A percentile compares a stretch with the other conserved stretches of the same genome.
These are phyloP conservation scores for Chaetomiaceae sp. DNA, from an alignment of 2,329 filamentous ascomycete species.

Conservation along the genomic window DNA sequence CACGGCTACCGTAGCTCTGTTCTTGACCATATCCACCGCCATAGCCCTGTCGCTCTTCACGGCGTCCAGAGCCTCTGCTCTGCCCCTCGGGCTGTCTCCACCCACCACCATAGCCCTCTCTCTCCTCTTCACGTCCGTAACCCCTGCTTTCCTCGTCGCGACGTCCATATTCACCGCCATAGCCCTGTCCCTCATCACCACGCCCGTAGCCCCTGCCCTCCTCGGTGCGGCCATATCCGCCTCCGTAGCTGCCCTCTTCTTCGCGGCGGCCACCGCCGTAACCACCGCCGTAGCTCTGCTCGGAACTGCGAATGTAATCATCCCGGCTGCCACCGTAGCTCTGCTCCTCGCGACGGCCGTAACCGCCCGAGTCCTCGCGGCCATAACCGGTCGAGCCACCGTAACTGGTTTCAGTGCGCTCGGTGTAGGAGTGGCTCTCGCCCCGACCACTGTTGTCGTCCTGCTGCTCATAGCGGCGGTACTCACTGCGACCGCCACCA, in stretches of 20 bases:
- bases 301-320: too few relatives aligned
- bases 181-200: constrained; percentile 16
- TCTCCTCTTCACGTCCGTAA: constrained; percentile 22
- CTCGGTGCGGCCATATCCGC: too few relatives aligned
- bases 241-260: constrained; percentile 21
- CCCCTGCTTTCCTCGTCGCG: constrained; percentile 29
- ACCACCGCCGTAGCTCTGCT: not conserved
- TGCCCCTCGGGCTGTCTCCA: too few relatives aligned
- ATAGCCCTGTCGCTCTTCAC: constrained; percentile 21
- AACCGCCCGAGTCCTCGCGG: constrained; percentile 15
- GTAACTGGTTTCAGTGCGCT: constrained; percentile 51
- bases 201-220: constrained; percentile 3
- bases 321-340: not conserved
- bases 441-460: constrained; percentile 35
- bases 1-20: not conserved
- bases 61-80: constrained; percentile 23
- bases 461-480: constrained; percentile 58
- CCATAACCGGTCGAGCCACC: constrained; percentile 44
- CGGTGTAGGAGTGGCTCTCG: constrained; percentile 51
- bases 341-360: constrained; percentile 21
- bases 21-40: constrained; percentile 2
- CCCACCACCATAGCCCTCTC: constrained; percentile 22
- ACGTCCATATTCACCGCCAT: constrained; percentile 24
- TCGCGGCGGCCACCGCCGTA: constrained; percentile 20
- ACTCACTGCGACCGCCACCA: constrained; percentile 56